Conservation (phyloP, 1,284 basidiomycete genomes). For the Moniliophthora roreri region DNA sequence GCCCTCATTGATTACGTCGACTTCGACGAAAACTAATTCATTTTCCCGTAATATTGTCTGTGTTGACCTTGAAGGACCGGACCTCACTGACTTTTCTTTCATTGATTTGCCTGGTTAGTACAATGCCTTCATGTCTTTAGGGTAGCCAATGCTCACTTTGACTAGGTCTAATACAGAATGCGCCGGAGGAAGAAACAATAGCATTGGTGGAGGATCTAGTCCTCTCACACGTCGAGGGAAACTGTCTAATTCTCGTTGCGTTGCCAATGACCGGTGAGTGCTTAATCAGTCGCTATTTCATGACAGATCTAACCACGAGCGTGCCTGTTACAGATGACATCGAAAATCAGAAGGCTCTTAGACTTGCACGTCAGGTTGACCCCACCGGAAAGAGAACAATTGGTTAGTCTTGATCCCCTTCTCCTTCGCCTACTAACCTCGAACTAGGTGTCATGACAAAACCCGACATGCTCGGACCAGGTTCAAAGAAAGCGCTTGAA, state of each 20-base stretch:
- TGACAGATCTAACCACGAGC: not conserved
- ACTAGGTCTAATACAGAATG: slow-evolving; percentile 49
- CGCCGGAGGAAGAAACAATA: slow-evolving; percentile 22
- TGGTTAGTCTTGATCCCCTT: slow-evolving; percentile 29
- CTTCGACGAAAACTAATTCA: not conserved
- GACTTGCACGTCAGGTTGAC: slow-evolving; percentile 43
- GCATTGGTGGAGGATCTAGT: too few species aligned
- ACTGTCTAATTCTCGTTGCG: slow-evolving; percentile 54
- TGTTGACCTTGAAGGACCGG: slow-evolving; percentile 36
- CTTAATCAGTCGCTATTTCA: not conserved
- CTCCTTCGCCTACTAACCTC: not conserved
- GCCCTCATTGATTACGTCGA: slow-evolving; percentile 7
- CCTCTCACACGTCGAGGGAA: too few species aligned
- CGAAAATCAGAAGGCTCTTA: slow-evolving; percentile 50
- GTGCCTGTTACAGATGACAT: slow-evolving; percentile 42
- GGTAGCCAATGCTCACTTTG: not conserved
- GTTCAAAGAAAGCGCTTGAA: slow-evolving; percentile 33
- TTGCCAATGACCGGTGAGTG: slow-evolving; percentile 51
- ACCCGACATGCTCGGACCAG: slow-evolving; percentile 39
- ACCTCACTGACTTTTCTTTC: slow-evolving; percentile 42
- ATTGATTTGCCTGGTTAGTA: slow-evolving; percentile 41
- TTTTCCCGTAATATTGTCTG: slow-evolving; percentile 42
- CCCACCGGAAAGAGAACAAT: slow-evolving; percentile 48
- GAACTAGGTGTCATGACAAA: slow-evolving; percentile 62
- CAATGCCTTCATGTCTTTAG: not conserved